Percentiles rank a stretch among this genome's conserved stretches.
phyloP scores from a whole-genome alignment of 192 early-diverging fungal species.

The Mortierella claussenii region DNA sequence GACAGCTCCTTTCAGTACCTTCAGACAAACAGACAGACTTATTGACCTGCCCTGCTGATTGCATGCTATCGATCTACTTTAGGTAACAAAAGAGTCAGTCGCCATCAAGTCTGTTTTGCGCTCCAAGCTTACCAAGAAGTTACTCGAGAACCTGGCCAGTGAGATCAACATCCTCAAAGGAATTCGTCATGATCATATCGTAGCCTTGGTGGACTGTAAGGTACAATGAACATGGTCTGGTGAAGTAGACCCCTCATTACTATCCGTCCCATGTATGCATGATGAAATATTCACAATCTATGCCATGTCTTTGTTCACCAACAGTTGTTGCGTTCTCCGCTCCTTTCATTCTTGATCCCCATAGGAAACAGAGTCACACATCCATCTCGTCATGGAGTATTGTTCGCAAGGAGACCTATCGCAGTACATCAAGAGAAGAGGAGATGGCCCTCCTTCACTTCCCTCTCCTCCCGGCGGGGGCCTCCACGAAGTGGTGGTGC shows the following conservation, averaged over 20 bases:
- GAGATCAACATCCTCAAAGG: constrained; percentile 94
- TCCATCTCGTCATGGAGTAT: constrained; percentile 98
- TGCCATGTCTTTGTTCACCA: too few species aligned
- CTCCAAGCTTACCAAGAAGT: constrained; percentile 89
- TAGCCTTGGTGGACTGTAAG: constrained; percentile 88
- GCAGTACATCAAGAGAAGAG: constrained; percentile 81
- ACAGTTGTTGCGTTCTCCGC: too few species aligned
- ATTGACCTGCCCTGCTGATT: too few species aligned
- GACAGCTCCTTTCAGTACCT: too few species aligned
- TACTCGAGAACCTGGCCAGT: constrained; percentile 93
- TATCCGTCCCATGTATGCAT: not conserved
- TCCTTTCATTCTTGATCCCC: too few species aligned
- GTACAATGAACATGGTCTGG: constrained; percentile 53
- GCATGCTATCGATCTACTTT: too few species aligned
- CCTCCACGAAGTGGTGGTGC: constrained; percentile 80
- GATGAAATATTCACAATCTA: too few species aligned
- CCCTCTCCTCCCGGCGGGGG: constrained; percentile 78
- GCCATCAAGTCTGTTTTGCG: constrained; percentile 93
- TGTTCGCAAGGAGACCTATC: constrained; percentile 96
- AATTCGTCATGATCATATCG: constrained; percentile 87
- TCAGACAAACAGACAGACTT: too few species aligned
- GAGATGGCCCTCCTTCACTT: constrained; percentile 57
- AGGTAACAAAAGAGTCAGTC: constrained; percentile 69
- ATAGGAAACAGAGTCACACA: constrained; percentile 93
- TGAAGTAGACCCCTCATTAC: too few species aligned